A percentile compares a stretch with the other conserved stretches of the same genome.
phyloP scores from a whole-genome alignment of 2,329 filamentous ascomycete genomes.

The Escovopsis weberi region DNA sequence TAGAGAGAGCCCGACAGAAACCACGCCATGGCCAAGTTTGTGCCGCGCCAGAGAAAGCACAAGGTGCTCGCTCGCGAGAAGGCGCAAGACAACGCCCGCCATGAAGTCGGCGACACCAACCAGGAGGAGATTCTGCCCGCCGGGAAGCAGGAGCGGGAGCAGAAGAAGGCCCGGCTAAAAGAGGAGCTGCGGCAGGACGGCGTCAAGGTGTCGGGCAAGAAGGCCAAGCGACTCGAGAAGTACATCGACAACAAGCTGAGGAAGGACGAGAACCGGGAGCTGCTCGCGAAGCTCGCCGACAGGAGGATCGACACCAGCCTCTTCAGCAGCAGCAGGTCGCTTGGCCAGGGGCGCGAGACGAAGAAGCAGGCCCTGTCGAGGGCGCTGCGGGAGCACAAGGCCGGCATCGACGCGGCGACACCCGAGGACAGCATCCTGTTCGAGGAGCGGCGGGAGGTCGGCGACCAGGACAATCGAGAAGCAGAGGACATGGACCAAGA shows the following conservation, averaged over 20 bases:
- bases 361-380: conserved; percentile 54
- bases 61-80: conserved; percentile 52
- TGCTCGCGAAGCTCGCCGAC: conserved; percentile 70
- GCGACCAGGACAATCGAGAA: conserved; percentile 17
- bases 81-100: conserved; percentile 26
- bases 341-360: conserved; percentile 59
- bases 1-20: background rate
- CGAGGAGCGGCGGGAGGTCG: conserved; percentile 19
- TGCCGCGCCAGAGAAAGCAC: conserved; percentile 52
- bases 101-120: conserved; percentile 24
- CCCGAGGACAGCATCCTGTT: conserved; percentile 42
- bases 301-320: conserved; percentile 70
- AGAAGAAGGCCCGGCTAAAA: conserved; percentile 40
- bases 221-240: conserved; percentile 52
- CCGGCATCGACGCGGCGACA: conserved; percentile 42
- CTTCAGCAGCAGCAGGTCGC: conserved; percentile 60
- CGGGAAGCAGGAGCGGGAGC: conserved; percentile 36
- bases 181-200: conserved; percentile 37
- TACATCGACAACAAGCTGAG: conserved; percentile 79
- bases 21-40: conserved; percentile 37
- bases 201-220: conserved; percentile 46
- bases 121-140: conserved; percentile 21
- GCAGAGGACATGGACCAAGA: background rate
- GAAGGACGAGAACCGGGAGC: conserved; percentile 78
- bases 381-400: conserved; percentile 48